phyloP scores from a whole-genome alignment of 805 yeast genomes.

The Maudiozyma serrabonitensis region DNA sequence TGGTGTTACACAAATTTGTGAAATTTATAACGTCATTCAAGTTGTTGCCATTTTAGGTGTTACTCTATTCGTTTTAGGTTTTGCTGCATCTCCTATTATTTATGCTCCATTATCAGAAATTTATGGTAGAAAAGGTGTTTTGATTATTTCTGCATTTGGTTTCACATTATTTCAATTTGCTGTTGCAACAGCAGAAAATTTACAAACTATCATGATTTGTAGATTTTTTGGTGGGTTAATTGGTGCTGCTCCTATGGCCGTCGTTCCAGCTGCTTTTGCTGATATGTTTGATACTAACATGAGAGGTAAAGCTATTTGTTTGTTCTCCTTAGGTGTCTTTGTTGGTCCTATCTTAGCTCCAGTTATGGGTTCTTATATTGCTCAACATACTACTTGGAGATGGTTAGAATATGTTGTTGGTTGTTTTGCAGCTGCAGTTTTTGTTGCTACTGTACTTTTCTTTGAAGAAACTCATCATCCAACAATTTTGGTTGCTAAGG shows the following conservation, averaged over 20 bases:
- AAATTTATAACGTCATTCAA: constrained; percentile 47
- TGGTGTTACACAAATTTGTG: constrained; percentile 40
- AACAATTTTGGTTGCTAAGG: constrained; percentile 51
- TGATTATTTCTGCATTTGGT: constrained; percentile 48
- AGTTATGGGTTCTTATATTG: constrained; percentile 63
- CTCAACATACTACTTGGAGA: constrained; percentile 68
- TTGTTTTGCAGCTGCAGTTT: constrained; percentile 39
- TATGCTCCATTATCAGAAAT: constrained; percentile 88
- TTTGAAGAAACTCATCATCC: constrained; percentile 68
- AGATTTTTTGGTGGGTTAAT: constrained; percentile 73
- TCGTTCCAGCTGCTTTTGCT: constrained; percentile 79
- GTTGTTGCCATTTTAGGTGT: constrained; percentile 67
- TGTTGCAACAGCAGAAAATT: constrained; percentile 63
- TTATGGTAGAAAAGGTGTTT: constrained; percentile 58
- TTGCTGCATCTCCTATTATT: constrained; percentile 83
- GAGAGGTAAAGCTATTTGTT: constrained; percentile 71
- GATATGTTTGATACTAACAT: constrained; percentile 58
- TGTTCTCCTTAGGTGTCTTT: constrained; percentile 66
- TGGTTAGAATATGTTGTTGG: constrained; percentile 72
- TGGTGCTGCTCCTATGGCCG: constrained; percentile 80
- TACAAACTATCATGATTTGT: constrained; percentile 68
- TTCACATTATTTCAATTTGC: constrained; percentile 60
- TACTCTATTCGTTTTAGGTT: constrained; percentile 78
- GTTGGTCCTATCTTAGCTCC: constrained; percentile 79
- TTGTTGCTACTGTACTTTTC: constrained; percentile 32